Evolutionary conservation across 768 basidiomycete genomes (phyloP).

Genomic region (Baorangia bicolor): DNA sequence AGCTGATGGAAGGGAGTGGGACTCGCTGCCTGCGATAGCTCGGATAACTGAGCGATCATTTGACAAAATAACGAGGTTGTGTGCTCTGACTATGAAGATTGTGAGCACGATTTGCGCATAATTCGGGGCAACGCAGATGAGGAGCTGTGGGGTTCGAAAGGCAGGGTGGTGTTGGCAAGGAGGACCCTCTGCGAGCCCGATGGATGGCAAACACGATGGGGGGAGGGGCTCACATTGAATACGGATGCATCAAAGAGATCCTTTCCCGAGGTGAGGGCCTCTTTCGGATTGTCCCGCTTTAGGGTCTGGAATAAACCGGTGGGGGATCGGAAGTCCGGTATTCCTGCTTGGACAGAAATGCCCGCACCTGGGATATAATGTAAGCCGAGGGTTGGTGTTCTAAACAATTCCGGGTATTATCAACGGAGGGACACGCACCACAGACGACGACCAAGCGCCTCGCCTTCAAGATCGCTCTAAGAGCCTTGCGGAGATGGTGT

Average conservation of each 20-base stretch:
- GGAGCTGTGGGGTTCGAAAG: background rate
- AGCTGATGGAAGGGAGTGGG: conserved; percentile 83
- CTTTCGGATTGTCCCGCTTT: conserved; percentile 75
- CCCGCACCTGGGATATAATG: conserved; percentile 63
- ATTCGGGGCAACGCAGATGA: conserved; percentile 1
- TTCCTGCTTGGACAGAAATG: conserved; percentile 83
- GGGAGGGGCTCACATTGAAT: conserved; percentile 61
- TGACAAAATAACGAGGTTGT: conserved; percentile 80
- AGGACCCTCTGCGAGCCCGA: background rate
- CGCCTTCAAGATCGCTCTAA: conserved; percentile 74
- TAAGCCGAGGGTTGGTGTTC: background rate
- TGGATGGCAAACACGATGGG: conserved; percentile 2
- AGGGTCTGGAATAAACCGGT: conserved; percentile 78
- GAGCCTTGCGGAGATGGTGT: conserved; percentile 50
- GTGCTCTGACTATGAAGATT: conserved; percentile 56
- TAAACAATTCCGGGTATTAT: conserved; percentile 12
- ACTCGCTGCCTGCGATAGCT: conserved; percentile 64
- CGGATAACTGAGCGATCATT: conserved; percentile 84
- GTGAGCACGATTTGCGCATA: conserved; percentile 19
- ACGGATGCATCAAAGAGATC: conserved; percentile 91
- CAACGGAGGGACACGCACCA: conserved; percentile 49
- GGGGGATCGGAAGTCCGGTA: conserved; percentile 85
- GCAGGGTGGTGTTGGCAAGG: background rate
- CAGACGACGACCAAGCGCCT: conserved; percentile 84
- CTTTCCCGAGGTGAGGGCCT: conserved; percentile 70